phyloP scores from a whole-genome alignment of 768 basidiomycete species.

The Xerocomellus dryophilus region DNA sequence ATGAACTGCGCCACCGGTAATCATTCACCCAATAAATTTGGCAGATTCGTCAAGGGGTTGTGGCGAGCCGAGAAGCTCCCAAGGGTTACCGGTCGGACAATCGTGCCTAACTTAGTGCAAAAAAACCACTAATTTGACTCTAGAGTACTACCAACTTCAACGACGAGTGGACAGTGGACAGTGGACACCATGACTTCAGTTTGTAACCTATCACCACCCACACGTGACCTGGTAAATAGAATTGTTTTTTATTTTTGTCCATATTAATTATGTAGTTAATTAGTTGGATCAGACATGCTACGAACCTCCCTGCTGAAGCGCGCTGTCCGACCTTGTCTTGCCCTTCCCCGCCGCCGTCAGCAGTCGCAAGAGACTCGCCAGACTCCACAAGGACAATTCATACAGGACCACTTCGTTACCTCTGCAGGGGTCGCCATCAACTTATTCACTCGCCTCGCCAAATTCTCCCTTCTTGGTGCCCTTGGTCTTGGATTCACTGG shows the following conservation, averaged over 20 bases:
- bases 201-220: too few species aligned
- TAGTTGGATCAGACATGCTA: constrained; percentile 6
- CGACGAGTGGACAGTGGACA: too few species aligned
- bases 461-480: constrained; percentile 46
- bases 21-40: too few species aligned
- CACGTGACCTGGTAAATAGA: neutral
- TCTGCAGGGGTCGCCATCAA: constrained; percentile 41
- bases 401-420: constrained; percentile 34
- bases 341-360: constrained; percentile 9
- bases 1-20: too few species aligned
- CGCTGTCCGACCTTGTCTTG: neutral
- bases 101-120: too few species aligned
- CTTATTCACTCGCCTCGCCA: constrained; percentile 46
- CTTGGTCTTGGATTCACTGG: constrained; percentile 44
- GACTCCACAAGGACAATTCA: constrained; percentile 12
- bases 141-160: too few species aligned
- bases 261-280: neutral
- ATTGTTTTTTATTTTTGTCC: neutral
- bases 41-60: too few species aligned
- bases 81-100: too few species aligned
- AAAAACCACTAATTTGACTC: too few species aligned
- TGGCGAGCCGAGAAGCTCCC: too few species aligned
- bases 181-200: too few species aligned
- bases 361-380: constrained; percentile 16
- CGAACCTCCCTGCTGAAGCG: constrained; percentile 10